Evolutionary conservation across 306 rosid genomes (phyloP), one percentile per base, ranked within the genome.

Genomic region (Sophora flavescens): DNA sequence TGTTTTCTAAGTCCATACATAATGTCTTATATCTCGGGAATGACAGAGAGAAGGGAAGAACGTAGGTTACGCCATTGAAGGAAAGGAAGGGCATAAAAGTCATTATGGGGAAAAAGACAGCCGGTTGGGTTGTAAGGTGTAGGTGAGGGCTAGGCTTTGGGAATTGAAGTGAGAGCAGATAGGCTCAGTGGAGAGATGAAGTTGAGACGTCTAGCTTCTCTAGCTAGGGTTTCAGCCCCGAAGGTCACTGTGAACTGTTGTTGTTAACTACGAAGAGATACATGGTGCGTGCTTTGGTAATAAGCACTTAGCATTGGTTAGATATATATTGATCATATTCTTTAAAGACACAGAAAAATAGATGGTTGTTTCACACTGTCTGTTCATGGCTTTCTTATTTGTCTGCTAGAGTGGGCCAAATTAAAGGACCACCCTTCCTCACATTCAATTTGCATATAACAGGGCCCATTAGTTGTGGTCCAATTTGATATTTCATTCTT

Each of bases 71-170:
- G 78, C 59, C 74, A 86, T 61, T 78, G 87, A 81, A 64, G 76
- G 61, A 67, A 75, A 77, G 76, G 63, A 28, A 54, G 89, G 93
- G 82, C 76, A 86, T 1, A 79, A 70, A 4, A 1, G 92, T 83
- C 63, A 85, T 63, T 79, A 8, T 6, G 5, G 0, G 33, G 54
- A 71, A 68, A 83, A 82, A 70, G 88, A 85, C 88, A 91, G 84
- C 67, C 89, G 88, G 91, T 83, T 83, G 96, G 96, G 84, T 85
- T 86, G 91, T 82, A 87, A 82, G 84, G 87, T 87, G 83, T 89
- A 84, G 92, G 93, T 72, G 76, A 84, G 83, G 88, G 76, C 88
- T 90, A 90, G 87, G 95, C 94, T 83, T 92, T 81, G 97, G 97
- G 96, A 95, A 92, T 87, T 92, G 98, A 86, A 88, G 89, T 82